Base-by-base conservation (phyloP, 257 asterid species). In the Solanum clarkiae region DNA sequence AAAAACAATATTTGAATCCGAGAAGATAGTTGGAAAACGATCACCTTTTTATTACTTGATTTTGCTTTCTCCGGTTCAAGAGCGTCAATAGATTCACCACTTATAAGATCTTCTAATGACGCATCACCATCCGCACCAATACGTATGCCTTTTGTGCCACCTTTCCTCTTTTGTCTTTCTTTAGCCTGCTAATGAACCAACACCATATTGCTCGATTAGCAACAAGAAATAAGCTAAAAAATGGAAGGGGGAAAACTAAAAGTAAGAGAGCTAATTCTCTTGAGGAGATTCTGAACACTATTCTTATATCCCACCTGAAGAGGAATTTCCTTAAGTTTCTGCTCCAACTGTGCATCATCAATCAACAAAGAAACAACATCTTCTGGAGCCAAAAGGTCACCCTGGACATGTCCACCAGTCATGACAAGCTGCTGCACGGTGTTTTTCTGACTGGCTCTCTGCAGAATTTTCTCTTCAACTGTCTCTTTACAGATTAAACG, bases 401-500 rank as follows among this genome's bases (percentile, higher is more conserved):
- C 99, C 91, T 96, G 99, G 82, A 96, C 98, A 85, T 96, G 99
- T 71, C 98, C 98, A 7, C 98, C 99, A 1, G 98, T 96, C 99
- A 96, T 96, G 87, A 96, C 99, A 86, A 96, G 98, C 91, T 96
- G 98, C 90, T 96, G 99, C 63, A 96, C 99, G 0, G 98, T 95
- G 90, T 88, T 96, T 84, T 96, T 96, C 93, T 96, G 99, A 89
- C 95, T 94, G 51, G 99, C 99, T 89, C 98, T 93, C 91, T 91
- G 97, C 90, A 96, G 87, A 86, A 96, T 96, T 70, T 96, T 96
- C 88, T 96, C 99, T 90, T 96, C 99, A 14, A 96, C 98, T 0
- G 99, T 95, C 91, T 95, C 98, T 86, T 95, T 95, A 86, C 99
- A 95, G 84, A 96, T 94, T 80, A 96, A 84, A 44, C 99, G 97